Conservation (phyloP, 2,329 filamentous ascomycete species). For the Sporothrix pallida region DNA sequence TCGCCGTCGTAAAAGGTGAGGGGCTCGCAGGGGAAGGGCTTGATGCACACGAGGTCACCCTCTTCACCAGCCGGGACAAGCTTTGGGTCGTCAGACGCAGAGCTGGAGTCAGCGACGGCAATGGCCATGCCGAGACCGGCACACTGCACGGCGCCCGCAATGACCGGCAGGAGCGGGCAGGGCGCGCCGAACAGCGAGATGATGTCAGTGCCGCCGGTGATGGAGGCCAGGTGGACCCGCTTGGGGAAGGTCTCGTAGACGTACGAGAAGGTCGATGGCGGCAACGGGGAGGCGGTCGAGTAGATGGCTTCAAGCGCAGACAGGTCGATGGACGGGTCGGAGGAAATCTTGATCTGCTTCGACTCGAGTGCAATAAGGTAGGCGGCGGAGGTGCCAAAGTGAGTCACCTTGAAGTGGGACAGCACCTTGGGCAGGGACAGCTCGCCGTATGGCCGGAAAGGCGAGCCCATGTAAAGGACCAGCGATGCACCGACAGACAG, state of each 20-base stretch:
- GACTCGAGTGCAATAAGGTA: constrained; percentile 92
- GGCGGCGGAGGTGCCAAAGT: constrained; percentile 94
- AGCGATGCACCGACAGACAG: constrained; percentile 83
- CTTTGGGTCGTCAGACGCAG: constrained; percentile 57
- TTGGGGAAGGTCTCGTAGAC: constrained; percentile 83
- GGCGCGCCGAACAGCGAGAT: constrained; percentile 92
- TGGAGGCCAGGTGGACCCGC: constrained; percentile 84
- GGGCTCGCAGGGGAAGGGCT: constrained; percentile 88
- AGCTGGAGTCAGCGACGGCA: constrained; percentile 61
- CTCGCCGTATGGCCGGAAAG: constrained; percentile 79
- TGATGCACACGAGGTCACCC: constrained; percentile 85
- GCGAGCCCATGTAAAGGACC: constrained; percentile 89
- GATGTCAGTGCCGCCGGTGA: constrained; percentile 96
- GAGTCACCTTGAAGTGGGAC: constrained; percentile 79
- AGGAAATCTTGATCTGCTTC: constrained; percentile 65
- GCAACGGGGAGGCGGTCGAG: constrained; percentile 89
- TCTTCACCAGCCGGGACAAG: constrained; percentile 66
- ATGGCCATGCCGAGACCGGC: constrained; percentile 82
- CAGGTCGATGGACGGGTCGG: constrained; percentile 62
- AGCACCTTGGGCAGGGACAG: constrained; percentile 83
- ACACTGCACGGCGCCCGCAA: constrained; percentile 76
- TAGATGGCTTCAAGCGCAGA: constrained; percentile 81
- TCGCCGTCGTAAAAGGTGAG: constrained; percentile 83
- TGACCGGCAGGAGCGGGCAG: constrained; percentile 75
- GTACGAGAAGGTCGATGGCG: constrained; percentile 90